Evolutionary conservation across 2,329 filamentous ascomycete species (phyloP), one percentile per base, ranked within the genome.

Genomic region (Hortaea sp.): DNA sequence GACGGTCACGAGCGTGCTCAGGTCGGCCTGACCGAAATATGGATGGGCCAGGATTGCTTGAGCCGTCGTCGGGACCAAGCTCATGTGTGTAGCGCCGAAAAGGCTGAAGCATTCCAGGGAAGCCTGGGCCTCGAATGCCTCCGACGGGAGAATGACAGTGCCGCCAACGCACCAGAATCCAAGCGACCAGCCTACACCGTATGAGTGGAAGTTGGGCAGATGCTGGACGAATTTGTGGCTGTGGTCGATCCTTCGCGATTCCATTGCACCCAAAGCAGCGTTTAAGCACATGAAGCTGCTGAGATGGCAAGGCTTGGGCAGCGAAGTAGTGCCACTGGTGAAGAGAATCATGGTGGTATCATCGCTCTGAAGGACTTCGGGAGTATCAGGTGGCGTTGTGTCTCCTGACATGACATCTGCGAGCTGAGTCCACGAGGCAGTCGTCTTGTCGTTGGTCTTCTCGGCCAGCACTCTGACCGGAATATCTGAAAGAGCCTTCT

Each of bases 271-370:
- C 20, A 59, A 38, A 1, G 67, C 65, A 6, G 66, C 58, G 46
- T 69, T 72, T 29, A 58, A 51, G 51, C 65, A 63, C 50, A 57
- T 55, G 28, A 55, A 57, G 49, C 58, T 62, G 5, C 67, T 69
- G 49, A 72, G 65, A 10, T 63, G 61, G 47, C 70, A 73, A 41
- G 66, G 70, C 52, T 75, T 75, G 5, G 72, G 69, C 0, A 65
- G 55, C 5, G 68, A 69, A 0, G 70, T 73, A n/a, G 71, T 75
- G 13, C 72, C 72, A 51, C 70, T 73, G 13, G 71, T 74, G 56
- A 74, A 74, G 30, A 73, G 59, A 41, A 74, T 65, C 38, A 72
- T 59, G 5, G 65, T 64, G 5, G 55, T 61, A 42, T 63, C 57
- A 30, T 54, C 43, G n/a, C 57, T 51, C 37, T 53, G 49, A 11